A percentile compares a stretch with the other conserved stretches of the same genome.
Conservation (phyloP, 208 protist genomes). For the Trypanosomatidae sp. region DNA sequence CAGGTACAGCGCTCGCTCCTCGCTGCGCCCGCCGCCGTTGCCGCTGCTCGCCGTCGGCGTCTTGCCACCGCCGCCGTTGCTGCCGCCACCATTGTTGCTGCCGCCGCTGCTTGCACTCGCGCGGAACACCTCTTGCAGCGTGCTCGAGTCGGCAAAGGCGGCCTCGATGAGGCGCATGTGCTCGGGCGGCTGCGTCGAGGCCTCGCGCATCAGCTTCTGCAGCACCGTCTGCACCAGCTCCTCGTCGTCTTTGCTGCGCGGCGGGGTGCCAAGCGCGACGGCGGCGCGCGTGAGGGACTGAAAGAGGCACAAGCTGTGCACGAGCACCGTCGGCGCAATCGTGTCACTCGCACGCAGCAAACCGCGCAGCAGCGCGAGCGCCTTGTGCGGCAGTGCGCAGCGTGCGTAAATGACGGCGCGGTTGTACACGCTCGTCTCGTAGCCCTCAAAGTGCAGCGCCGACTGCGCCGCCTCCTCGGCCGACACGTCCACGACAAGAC, state of each 20-base stretch:
- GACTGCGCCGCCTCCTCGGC: slow-evolving; percentile 12
- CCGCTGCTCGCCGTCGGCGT: too few relatives aligned
- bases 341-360: slow-evolving; percentile 41
- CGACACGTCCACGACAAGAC: slow-evolving; percentile 7
- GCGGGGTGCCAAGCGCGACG: slow-evolving; percentile 10
- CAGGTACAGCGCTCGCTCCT: slow-evolving; percentile 56
- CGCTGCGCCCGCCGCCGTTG: slow-evolving; percentile 14
- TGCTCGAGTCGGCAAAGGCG: slow-evolving; percentile 64
- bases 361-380: slow-evolving; percentile 44
- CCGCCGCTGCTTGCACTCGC: too few relatives aligned
- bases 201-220: slow-evolving; percentile 16
- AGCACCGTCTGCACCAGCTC: slow-evolving; percentile 67
- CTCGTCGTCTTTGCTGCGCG: slow-evolving; percentile 54
- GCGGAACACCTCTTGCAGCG: slow-evolving; percentile 55
- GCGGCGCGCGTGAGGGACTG: slow-evolving; percentile 55
- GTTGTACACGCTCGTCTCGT: slow-evolving; percentile 74
- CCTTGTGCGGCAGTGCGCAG: slow-evolving; percentile 43
- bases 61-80: too few relatives aligned
- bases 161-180: slow-evolving; percentile 26
- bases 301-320: slow-evolving; percentile 56
- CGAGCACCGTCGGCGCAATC: slow-evolving; percentile 32
- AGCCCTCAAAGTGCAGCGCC: slow-evolving; percentile 61
- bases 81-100: too few relatives aligned
- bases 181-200: too few relatives aligned
- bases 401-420: slow-evolving; percentile 49